phyloP scores from a whole-genome alignment of 805 yeast species.

The Pichia phayaonensis region DNA sequence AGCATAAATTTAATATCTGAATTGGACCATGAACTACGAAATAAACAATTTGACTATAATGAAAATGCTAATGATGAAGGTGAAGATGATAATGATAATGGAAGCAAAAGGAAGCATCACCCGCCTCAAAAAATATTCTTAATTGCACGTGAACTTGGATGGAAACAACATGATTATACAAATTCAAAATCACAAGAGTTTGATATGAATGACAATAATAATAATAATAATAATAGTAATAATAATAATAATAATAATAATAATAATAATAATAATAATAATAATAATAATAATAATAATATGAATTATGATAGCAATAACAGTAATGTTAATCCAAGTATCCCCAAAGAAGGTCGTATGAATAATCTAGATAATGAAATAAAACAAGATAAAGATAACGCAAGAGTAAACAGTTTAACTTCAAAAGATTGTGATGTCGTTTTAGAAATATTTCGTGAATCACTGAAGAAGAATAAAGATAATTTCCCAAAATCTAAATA shows the following conservation, averaged over 20 bases:
- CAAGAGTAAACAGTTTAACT: neutral
- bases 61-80: too few relatives aligned
- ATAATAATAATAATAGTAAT: too few relatives aligned
- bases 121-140: neutral
- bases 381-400: neutral
- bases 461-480: conserved; percentile 6
- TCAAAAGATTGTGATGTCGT: conserved; percentile 1
- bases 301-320: too few relatives aligned
- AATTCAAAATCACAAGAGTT: neutral
- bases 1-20: neutral
- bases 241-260: too few relatives aligned
- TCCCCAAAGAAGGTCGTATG: neutral
- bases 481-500: neutral
- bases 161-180: neutral
- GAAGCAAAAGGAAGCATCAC: neutral
- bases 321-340: too few relatives aligned
- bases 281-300: too few relatives aligned
- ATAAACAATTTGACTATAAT: neutral
- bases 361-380: neutral
- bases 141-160: neutral
- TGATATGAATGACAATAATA: too few relatives aligned
- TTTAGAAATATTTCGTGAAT: conserved; percentile 1
- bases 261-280: too few relatives aligned
- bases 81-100: neutral
- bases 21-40: neutral